A percentile compares a stretch with the other conserved stretches of the same genome.
phyloP scores from a whole-genome alignment of 345 rosid species.

The Gossypium arboreum region DNA sequence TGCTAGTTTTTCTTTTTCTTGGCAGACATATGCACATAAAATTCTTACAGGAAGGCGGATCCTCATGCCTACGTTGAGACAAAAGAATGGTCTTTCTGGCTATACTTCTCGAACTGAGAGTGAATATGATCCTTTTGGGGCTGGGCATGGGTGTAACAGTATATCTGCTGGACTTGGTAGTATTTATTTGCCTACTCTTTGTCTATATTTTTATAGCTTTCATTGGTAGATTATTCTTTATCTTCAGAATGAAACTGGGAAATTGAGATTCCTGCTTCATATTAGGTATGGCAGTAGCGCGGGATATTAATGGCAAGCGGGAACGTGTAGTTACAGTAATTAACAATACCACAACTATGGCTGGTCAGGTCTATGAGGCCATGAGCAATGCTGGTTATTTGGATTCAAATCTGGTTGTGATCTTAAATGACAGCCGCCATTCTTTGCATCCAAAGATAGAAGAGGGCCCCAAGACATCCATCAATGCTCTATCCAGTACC shows the following conservation, averaged over 20 bases:
- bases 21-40: slow-evolving; percentile 86
- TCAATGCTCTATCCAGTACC: slow-evolving; percentile 72
- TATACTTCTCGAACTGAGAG: slow-evolving; percentile 64
- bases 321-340: slow-evolving; percentile 73
- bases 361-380: slow-evolving; percentile 95
- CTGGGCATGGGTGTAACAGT: slow-evolving; percentile 89
- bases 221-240: not conserved
- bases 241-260: slow-evolving; percentile 6
- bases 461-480: slow-evolving; percentile 69
- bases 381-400: slow-evolving; percentile 94
- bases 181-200: slow-evolving; percentile 11
- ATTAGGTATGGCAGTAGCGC: slow-evolving; percentile 83
- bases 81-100: slow-evolving; percentile 61
- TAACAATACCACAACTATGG: slow-evolving; percentile 72
- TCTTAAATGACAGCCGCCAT: slow-evolving; percentile 78
- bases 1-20: slow-evolving; percentile 16
- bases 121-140: slow-evolving; percentile 84
- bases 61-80: slow-evolving; percentile 50
- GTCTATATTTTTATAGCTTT: not conserved
- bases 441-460: slow-evolving; percentile 70
- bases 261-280: slow-evolving; percentile 12
- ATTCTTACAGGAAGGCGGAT: slow-evolving; percentile 79
- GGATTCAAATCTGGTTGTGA: slow-evolving; percentile 86
- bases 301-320: slow-evolving; percentile 84
- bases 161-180: slow-evolving; percentile 93